Evolutionary conservation across 768 basidiomycete species (phyloP).

Genomic region (Tricholoma furcatifolium): DNA sequence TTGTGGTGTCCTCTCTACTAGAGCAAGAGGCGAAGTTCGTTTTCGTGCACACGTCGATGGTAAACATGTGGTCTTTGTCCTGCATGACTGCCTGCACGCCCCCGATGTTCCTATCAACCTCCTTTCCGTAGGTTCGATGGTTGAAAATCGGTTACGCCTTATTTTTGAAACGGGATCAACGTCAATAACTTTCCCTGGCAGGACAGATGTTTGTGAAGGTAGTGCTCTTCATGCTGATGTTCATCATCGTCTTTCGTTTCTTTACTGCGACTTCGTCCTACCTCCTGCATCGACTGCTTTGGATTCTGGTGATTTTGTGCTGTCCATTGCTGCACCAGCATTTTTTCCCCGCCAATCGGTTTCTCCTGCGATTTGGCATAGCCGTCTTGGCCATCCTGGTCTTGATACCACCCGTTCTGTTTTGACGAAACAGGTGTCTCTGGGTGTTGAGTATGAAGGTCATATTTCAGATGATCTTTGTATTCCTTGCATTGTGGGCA

Average conservation of each 20-base stretch:
- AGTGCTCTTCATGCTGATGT: not conserved
- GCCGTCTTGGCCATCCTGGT: no score
- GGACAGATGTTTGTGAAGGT: not conserved
- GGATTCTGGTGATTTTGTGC: not conserved
- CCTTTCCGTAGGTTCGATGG: not conserved
- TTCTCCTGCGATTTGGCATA: not conserved
- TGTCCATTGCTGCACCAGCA: not conserved
- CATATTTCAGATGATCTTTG: not conserved
- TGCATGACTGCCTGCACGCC: not conserved
- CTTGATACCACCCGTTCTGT: not conserved
- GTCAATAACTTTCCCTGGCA: constrained; percentile 4
- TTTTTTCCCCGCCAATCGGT: not conserved
- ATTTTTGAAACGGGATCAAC: not conserved
- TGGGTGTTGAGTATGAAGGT: constrained; percentile 1
- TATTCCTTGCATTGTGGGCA: no score
- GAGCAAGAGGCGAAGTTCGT: not conserved
- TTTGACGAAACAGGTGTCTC: not conserved
- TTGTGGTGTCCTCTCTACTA: not conserved
- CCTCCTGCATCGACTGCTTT: no score
- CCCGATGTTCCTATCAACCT: no score
- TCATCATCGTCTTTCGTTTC: not conserved
- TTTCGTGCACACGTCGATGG: no score
- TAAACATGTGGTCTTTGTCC: no score
- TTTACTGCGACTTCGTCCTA: not conserved
- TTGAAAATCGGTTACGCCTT: not conserved